phyloP scores from a whole-genome alignment of 176 grass and related monocot genomes.

The Pharus latifolius region DNA sequence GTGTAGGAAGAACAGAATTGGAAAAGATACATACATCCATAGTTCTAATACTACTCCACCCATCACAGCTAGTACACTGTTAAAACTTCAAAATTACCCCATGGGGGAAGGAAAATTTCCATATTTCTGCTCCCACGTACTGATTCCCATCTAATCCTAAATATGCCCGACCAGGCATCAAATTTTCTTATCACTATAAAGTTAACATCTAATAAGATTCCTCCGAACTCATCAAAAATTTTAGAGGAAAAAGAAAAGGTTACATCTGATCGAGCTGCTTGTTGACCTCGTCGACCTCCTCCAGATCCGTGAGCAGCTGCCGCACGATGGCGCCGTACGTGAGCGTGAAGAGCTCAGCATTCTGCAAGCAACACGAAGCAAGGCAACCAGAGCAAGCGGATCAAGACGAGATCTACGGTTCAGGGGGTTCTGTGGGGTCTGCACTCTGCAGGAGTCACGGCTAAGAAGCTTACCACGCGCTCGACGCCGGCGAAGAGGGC shows the following conservation, averaged over 20 bases:
- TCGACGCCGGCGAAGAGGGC: conserved; percentile 94
- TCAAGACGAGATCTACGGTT: background rate
- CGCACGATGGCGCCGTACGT: conserved; percentile 95
- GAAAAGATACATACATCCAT: background rate
- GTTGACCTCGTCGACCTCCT: conserved; percentile 99
- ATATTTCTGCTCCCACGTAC: background rate
- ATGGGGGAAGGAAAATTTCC: background rate
- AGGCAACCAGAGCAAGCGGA: background rate
- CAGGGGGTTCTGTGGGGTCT: background rate
- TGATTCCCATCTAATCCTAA: background rate
- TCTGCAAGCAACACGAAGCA: conserved; percentile 21
- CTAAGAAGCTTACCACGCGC: conserved; percentile 60
- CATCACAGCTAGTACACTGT: background rate
- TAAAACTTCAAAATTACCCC: background rate
- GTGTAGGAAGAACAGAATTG: background rate
- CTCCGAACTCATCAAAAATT: background rate
- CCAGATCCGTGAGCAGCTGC: conserved; percentile 95
- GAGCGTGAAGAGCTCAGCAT: conserved; percentile 97
- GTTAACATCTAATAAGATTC: too few species aligned
- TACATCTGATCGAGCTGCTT: conserved; percentile 99
- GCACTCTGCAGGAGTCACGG: background rate
- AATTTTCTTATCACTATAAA: too few species aligned
- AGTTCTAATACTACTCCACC: background rate
- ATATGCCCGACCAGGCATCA: too few species aligned
- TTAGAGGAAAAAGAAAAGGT: background rate